Base-by-base conservation (phyloP, 176 grass and related monocot species). In the Pontederia paniculata region DNA sequence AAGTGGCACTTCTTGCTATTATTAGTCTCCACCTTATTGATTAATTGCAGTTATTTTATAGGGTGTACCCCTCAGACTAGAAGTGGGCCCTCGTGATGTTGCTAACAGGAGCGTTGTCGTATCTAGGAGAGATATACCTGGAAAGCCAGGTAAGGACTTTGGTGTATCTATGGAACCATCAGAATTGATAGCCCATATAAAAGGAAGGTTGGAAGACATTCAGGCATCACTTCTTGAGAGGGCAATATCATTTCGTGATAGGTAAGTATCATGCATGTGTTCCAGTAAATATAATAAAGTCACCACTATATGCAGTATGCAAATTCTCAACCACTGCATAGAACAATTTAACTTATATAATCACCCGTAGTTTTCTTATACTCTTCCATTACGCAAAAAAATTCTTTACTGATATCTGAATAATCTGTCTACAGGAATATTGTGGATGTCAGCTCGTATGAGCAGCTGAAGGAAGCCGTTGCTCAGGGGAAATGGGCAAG, bases 111-210 rank as follows among this genome's bases (percentile, higher is more conserved):
- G 80, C 45, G 71, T 97, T 48, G 93, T 97, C 23, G 55, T 90
- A 70, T 97, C 80, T 54, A 81, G 80, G 63, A 79, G 83, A 75
- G 86, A 97, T 80, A 43, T 97, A 62, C 93, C 86, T 62, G 86
- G 86, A 70, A 97, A 97, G 52, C 74, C 76, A 68, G 93, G 93
- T 52, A 97, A 97, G 77, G 93, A 97, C 52, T 97, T 90, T 65
- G 93, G 93, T 16, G 70, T 90, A 31, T 84, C 86, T 64, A 90
- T 97, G 83, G 93, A 97, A 10, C 70, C 93, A 53, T 76, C 86
- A 48, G 46, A 22, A 64, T 53, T 97, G 73, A 64, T 88, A 59
- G 72, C 73, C 23, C 80, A 97, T 79, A 60, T 97, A 73, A 90
- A 88, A 61, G 71, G 69, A 17, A 81, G 80, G 44, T 80, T 98